Conservation (phyloP, 2,329 filamentous ascomycete genomes). For the Pseudogymnoascus pannorum region DNA sequence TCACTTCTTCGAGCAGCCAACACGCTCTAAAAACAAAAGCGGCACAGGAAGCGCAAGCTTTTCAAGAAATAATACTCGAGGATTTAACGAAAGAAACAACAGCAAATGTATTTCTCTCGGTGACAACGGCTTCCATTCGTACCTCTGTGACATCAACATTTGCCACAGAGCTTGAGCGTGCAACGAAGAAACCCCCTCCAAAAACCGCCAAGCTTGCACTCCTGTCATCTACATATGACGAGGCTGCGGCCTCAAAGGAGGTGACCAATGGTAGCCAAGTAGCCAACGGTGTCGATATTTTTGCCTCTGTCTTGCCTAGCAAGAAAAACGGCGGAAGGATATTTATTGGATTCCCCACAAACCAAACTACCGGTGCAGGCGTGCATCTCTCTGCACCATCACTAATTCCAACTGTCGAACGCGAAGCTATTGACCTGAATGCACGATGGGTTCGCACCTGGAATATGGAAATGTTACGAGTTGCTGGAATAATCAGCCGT, state of each 20-base stretch:
- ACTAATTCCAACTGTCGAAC: constrained; percentile 92
- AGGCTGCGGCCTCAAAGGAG: constrained; percentile 53
- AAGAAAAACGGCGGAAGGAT: constrained; percentile 77
- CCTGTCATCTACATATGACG: constrained; percentile 84
- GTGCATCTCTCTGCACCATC: constrained; percentile 94
- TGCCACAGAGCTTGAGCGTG: constrained; percentile 80
- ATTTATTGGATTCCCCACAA: constrained; percentile 96
- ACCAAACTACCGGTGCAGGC: constrained; percentile 89
- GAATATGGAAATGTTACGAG: constrained; percentile 89
- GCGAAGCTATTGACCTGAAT: constrained; percentile 94
- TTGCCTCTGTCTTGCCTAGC: constrained; percentile 80
- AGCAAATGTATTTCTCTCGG: constrained; percentile 79
- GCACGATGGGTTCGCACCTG: constrained; percentile 89
- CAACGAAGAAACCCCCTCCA: constrained; percentile 94
- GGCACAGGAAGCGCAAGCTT: constrained; percentile 54
- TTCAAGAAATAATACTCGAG: constrained; percentile 57
- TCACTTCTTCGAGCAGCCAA: constrained; percentile 54
- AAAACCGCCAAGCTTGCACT: constrained; percentile 81
- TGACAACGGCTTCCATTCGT: constrained; percentile 75
- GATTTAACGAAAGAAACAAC: constrained; percentile 64
- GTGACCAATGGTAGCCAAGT: constrained; percentile 37
- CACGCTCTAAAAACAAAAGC: constrained; percentile 45
- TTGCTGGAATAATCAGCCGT: constrained; percentile 82
- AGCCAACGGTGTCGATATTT: constrained; percentile 65
- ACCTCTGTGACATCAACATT: constrained; percentile 69